Percentiles rank a stretch among this genome's conserved stretches.
These are phyloP conservation scores for Cryptosporidium baileyi DNA, from an alignment of 169 alveolate genomes.

Conservation along the genomic window DNA sequence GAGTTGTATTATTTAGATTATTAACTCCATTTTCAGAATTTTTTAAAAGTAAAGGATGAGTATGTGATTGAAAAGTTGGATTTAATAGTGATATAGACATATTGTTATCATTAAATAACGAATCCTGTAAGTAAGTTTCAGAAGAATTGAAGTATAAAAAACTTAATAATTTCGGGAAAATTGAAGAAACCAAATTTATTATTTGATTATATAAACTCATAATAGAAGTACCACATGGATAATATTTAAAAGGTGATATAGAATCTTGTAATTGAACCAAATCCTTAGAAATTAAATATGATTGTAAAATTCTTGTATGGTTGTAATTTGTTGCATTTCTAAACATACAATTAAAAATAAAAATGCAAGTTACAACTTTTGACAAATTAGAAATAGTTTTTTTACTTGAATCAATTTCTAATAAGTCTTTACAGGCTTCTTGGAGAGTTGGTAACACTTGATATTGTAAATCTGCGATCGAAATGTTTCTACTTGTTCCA, in stretches of 20 bases:
- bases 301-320: slow-evolving; percentile 29
- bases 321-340: slow-evolving; percentile 46
- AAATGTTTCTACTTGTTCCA: slow-evolving; percentile 47
- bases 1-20: neutral
- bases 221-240: slow-evolving; percentile 57
- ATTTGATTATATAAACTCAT: slow-evolving; percentile 14
- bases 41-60: slow-evolving; percentile 34
- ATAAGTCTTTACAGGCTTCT: slow-evolving; percentile 36
- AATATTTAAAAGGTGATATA: neutral
- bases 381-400: slow-evolving; percentile 3
- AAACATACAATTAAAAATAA: slow-evolving; percentile 44
- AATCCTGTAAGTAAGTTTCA: slow-evolving; percentile 54
- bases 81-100: slow-evolving; percentile 34
- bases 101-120: slow-evolving; percentile 26
- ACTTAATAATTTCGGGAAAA: slow-evolving; percentile 32
- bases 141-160: slow-evolving; percentile 52
- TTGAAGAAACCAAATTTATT: neutral
- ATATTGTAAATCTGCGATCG: slow-evolving; percentile 65
- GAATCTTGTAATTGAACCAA: slow-evolving; percentile 18
- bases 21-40: neutral
- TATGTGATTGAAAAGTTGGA: slow-evolving; percentile 48
- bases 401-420: neutral
- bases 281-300: slow-evolving; percentile 22
- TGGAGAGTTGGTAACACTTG: slow-evolving; percentile 55
- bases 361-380: slow-evolving; percentile 25